A percentile compares a stretch with the other conserved stretches of the same genome.
These are phyloP conservation scores for Lachnum nothofagi DNA, from an alignment of 2,329 filamentous ascomycete species.

Conservation along the genomic window DNA sequence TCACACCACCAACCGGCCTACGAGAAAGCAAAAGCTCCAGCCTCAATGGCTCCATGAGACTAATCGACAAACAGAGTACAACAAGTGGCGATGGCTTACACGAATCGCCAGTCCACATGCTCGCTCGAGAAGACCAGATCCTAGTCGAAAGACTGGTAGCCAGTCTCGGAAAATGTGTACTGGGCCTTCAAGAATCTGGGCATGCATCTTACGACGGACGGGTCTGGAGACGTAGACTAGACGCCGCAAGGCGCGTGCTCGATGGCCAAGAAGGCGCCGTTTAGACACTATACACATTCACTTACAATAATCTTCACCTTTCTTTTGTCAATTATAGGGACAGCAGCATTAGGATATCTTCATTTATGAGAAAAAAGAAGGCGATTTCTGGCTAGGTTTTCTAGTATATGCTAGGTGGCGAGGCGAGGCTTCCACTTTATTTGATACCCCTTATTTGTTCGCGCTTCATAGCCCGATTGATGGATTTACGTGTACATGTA, in stretches of 20 bases:
- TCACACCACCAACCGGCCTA: constrained; percentile 6
- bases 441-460: not conserved
- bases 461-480: too few relatives aligned
- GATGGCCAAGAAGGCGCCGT: constrained; percentile 57
- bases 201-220: constrained; percentile 53
- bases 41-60: constrained; percentile 17
- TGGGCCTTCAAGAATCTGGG: constrained; percentile 52
- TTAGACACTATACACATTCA: too few relatives aligned
- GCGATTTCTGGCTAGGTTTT: too few relatives aligned
- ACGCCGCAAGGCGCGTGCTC: constrained; percentile 66
- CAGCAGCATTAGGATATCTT: not conserved
- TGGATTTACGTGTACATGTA: too few relatives aligned
- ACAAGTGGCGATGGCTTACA: constrained; percentile 13
- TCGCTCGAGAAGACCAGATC: constrained; percentile 49
- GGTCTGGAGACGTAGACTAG: constrained; percentile 65
- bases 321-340: not conserved
- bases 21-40: constrained; percentile 15
- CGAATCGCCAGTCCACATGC: constrained; percentile 30
- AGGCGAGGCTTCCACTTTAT: too few relatives aligned
- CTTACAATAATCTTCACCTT: not conserved
- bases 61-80: constrained; percentile 13
- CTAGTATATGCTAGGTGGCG: not conserved
- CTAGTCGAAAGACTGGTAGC: constrained; percentile 57
- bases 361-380: too few relatives aligned
- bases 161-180: constrained; percentile 54